Percentiles rank a stretch among this genome's conserved stretches.
Conservation (phyloP, 768 basidiomycete genomes). For the Mycena olivaceomarginata region DNA sequence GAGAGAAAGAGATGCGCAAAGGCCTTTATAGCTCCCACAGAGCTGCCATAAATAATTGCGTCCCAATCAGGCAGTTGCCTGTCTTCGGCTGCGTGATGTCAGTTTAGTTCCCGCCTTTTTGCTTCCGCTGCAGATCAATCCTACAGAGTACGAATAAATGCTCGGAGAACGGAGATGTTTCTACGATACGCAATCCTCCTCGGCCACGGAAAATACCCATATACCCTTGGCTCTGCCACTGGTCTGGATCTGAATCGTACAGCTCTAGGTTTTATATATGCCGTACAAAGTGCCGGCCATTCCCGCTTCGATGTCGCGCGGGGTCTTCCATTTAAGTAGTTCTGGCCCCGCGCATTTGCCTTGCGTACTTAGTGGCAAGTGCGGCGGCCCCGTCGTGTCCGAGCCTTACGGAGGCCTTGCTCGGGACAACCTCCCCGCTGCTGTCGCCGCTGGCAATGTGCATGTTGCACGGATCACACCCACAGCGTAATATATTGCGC, state of each 20-base stretch:
- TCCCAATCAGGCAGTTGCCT: conserved; percentile 12
- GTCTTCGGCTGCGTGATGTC: not conserved
- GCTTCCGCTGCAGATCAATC: not conserved
- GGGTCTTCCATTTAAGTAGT: conserved; percentile 24
- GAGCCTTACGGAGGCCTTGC: conserved; percentile 14
- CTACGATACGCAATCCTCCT: not conserved
- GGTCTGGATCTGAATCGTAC: not conserved
- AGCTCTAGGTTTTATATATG: not conserved
- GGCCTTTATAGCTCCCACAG: not conserved
- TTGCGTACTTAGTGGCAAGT: conserved; percentile 12
- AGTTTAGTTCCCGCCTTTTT: conserved; percentile 19
- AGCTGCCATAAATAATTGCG: conserved; percentile 1
- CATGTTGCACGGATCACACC: conserved; percentile 28
- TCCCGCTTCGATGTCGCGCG: not conserved
- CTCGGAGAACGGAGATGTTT: not conserved
- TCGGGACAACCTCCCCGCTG: conserved; percentile 23
- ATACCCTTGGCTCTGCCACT: too few relatives aligned
- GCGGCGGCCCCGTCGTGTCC: conserved; percentile 22
- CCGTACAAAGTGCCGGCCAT: conserved; percentile 4
- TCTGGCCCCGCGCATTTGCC: not conserved
- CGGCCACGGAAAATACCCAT: too few relatives aligned
- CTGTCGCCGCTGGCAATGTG: conserved; percentile 1
- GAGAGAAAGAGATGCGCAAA: not conserved
- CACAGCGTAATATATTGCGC: not conserved
- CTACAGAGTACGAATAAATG: not conserved